Base-by-base conservation (phyloP, 352 stramenopile genomes). In the Pythium biforme region DNA sequence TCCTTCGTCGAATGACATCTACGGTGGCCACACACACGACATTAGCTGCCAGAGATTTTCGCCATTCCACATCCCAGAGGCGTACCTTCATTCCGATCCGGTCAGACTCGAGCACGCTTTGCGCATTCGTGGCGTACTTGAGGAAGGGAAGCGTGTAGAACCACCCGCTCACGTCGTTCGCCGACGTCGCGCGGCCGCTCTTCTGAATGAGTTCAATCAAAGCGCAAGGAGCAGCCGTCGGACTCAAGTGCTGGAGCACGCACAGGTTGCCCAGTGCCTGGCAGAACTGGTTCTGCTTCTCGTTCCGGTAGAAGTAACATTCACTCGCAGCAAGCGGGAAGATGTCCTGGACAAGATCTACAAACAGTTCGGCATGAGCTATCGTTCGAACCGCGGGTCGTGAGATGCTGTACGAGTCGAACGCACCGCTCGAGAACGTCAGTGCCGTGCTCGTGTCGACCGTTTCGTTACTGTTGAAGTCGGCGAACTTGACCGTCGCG, bases 181-280 rank as follows among this genome's bases (percentile, higher is more conserved):
- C 72, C 15, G 60, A 77, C 20, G 76, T 73, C 10, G 63, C 70
- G 33, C 77, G 74, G 1, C 77, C 76, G 27, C 68, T 84, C 34
- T 72, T 75, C 62, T 90, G 79, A 58, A 97, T 88, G 5, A 83
- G 65, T 9, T 87, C 61, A 45, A 97, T 79, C 8, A 97, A 60
- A 22, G 72, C 71, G 54, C 94, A 98, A 0, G 90, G 79, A 8
- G 77, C 48, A 7, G 75, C 60, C 1, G 68, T 64, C 22, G 80
- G 62, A 25, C 84, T 70, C 59, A 98, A 97, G 63, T 97, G 83
- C 59, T 95, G 85, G n/a, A 98, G 64, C 9, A 97, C 92, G 55
- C 95, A 98, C 15, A 98, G 62, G 63, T 98, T 98, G 12, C 84
- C 88, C 7, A 98, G 78, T 6, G 77, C 73, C 66, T 98, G 92